Percentiles rank a stretch among this genome's conserved stretches.
These are phyloP conservation scores for Wickerhamomyces sp. DNA, from an alignment of 1,139 yeast species.

Conservation along the genomic window DNA sequence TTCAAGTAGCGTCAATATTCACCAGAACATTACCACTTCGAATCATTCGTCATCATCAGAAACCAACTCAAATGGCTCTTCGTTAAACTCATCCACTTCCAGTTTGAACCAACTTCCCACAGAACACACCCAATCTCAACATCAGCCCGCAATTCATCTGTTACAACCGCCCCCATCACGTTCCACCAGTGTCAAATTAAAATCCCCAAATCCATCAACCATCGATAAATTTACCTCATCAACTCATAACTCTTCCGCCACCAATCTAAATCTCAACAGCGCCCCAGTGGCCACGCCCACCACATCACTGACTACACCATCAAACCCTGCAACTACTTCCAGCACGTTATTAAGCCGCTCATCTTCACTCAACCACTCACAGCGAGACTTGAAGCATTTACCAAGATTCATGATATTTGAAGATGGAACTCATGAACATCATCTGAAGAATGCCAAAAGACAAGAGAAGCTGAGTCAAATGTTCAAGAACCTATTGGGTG, in stretches of 20 bases:
- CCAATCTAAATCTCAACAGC: constrained; percentile 20
- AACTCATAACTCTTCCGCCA: constrained; percentile 7
- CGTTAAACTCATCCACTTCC: constrained; percentile 13
- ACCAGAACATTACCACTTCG: neutral
- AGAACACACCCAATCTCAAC: constrained; percentile 4
- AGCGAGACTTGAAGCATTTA: constrained; percentile 8
- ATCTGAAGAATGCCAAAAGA: constrained; percentile 68
- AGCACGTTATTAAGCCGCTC: constrained; percentile 2
- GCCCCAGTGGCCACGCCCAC: constrained; percentile 7
- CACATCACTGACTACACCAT: neutral
- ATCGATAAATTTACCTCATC: constrained; percentile 1
- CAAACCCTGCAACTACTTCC: constrained; percentile 2
- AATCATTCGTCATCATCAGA: constrained; percentile 1
- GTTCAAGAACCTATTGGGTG: constrained; percentile 82
- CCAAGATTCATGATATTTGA: constrained; percentile 48
- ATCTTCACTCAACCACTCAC: no score
- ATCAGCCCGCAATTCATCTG: neutral
- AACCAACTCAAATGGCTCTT: constrained; percentile 9
- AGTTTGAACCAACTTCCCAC: constrained; percentile 12
- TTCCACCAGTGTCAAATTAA: constrained; percentile 2
- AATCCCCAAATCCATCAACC: constrained; percentile 5
- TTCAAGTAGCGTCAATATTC: no score
- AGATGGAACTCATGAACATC: constrained; percentile 75
- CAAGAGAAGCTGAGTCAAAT: constrained; percentile 84
- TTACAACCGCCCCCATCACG: neutral